Conservation (phyloP, 2,329 filamentous ascomycete genomes). For the Pyricularia pennisetigena region DNA sequence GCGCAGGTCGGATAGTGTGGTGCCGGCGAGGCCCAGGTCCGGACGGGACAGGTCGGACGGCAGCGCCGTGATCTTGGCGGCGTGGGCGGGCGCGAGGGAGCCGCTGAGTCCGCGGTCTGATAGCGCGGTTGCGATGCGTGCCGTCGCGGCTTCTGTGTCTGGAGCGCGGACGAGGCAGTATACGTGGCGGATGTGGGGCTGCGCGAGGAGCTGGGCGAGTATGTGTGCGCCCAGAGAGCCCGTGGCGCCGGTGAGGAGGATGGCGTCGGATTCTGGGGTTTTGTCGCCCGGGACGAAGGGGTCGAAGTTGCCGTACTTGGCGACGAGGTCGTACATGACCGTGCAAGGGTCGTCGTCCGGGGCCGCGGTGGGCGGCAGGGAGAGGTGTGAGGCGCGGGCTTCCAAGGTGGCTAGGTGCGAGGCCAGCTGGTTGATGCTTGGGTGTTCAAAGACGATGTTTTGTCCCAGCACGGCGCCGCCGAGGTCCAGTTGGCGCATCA, state of each 20-base stretch:
- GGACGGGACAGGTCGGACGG: constrained; percentile 26
- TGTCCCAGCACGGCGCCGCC: constrained; percentile 34
- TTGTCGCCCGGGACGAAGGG: constrained; percentile 12
- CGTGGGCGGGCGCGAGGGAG: constrained; percentile 11
- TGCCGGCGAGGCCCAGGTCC: constrained; percentile 13
- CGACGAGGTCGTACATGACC: constrained; percentile 32
- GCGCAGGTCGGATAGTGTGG: constrained; percentile 13
- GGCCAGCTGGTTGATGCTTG: constrained; percentile 35
- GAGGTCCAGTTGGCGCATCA: constrained; percentile 40
- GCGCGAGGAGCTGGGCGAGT: constrained; percentile 44
- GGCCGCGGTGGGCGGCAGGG: constrained; percentile 20
- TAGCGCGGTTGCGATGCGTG: constrained; percentile 10
- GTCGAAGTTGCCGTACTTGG: constrained; percentile 28
- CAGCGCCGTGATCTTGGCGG: constrained; percentile 25
- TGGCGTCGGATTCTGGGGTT: constrained; percentile 10
- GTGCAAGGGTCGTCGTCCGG: constrained; percentile 19
- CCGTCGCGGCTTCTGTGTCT: constrained; percentile 11
- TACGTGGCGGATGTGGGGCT: constrained; percentile 41
- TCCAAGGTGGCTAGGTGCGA: constrained; percentile 31
- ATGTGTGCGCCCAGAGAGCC: constrained; percentile 56
- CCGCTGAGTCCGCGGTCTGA: constrained; percentile 5
- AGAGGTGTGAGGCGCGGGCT: constrained; percentile 16
- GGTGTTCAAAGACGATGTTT: constrained; percentile 50
- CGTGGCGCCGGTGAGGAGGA: constrained; percentile 49
- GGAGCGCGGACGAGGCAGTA: constrained; percentile 42